A percentile compares a stretch with the other conserved stretches of the same genome.
Evolutionary conservation across 208 protist genomes (phyloP).

Genomic region (Leishmania turanica): DNA sequence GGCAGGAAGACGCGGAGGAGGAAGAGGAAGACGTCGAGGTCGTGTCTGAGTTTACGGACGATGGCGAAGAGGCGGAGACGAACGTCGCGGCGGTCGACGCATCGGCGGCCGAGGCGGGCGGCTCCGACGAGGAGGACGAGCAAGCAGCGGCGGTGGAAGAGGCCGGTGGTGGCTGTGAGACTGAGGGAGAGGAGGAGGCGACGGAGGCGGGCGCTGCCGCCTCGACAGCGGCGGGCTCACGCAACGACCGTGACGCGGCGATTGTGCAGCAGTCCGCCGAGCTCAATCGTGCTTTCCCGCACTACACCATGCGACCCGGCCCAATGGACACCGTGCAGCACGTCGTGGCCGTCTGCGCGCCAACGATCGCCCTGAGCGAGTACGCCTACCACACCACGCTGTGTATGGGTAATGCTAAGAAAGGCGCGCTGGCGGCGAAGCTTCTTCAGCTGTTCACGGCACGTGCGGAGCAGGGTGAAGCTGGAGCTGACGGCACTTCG

Average conservation of each 20-base stretch:
- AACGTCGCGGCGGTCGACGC: not conserved
- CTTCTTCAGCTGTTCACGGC: constrained; percentile 32
- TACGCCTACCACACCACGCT: constrained; percentile 56
- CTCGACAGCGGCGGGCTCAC: constrained; percentile 3
- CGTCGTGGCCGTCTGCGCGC: constrained; percentile 52
- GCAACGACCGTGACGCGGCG: constrained; percentile 1
- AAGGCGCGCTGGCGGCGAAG: constrained; percentile 44
- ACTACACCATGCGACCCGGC: constrained; percentile 42
- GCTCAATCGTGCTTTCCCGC: constrained; percentile 29
- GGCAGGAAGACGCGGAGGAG: constrained; percentile 1
- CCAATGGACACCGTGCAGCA: constrained; percentile 40
- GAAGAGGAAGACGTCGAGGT: constrained; percentile 17
- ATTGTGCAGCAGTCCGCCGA: constrained; percentile 31
- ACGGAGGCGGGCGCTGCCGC: not conserved
- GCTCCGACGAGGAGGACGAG: constrained; percentile 1
- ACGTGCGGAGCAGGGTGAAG: constrained; percentile 15
- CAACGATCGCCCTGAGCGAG: constrained; percentile 38
- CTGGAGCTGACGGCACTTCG: not conserved
- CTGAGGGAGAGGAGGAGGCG: not conserved
- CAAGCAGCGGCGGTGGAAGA: not conserved
- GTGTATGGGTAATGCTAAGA: constrained; percentile 42
- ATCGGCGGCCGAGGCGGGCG: not conserved
- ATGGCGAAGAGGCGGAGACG: constrained; percentile 13
- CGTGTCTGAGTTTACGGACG: constrained; percentile 15
- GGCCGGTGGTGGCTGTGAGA: not conserved